Evolutionary conservation across 2,329 filamentous ascomycete genomes (phyloP).

Genomic region (Xylariaceae sp.): DNA sequence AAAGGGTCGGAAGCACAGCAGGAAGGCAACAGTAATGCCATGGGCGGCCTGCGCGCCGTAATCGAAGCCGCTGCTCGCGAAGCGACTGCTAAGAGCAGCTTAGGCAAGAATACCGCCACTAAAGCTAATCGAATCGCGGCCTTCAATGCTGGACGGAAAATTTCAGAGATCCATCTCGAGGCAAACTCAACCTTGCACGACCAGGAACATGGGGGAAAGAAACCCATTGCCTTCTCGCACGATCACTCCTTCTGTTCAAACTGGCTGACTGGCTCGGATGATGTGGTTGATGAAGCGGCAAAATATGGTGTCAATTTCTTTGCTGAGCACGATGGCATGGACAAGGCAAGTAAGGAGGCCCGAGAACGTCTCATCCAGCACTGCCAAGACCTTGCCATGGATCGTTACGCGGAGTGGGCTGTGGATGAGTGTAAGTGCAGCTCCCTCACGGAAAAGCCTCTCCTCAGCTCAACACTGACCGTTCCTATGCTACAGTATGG

Average conservation of each 20-base stretch:
- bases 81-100: constrained; percentile 2
- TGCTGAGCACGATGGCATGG: neutral
- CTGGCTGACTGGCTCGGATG: constrained; percentile 4
- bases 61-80: constrained; percentile 4
- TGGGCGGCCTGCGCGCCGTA: constrained; percentile 3
- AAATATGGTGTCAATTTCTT: no score
- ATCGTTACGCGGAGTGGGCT: no score
- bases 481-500: neutral
- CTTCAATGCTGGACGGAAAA: constrained; percentile 2
- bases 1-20: neutral
- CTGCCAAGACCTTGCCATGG: neutral
- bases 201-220: neutral
- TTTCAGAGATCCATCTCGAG: neutral
- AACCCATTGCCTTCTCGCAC: constrained; percentile 2
- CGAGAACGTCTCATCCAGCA: neutral
- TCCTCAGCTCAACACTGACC: neutral
- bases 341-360: neutral
- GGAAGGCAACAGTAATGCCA: neutral
- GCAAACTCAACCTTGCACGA: neutral
- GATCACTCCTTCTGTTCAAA: neutral
- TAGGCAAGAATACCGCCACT: neutral
- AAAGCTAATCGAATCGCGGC: constrained; percentile 1
- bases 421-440: no score
- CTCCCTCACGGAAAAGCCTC: neutral
- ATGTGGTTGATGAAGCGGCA: neutral